A percentile compares a stretch with the other conserved stretches of the same genome.
phyloP scores from a whole-genome alignment of 441 rosid genomes.

The Populus hybrid region DNA sequence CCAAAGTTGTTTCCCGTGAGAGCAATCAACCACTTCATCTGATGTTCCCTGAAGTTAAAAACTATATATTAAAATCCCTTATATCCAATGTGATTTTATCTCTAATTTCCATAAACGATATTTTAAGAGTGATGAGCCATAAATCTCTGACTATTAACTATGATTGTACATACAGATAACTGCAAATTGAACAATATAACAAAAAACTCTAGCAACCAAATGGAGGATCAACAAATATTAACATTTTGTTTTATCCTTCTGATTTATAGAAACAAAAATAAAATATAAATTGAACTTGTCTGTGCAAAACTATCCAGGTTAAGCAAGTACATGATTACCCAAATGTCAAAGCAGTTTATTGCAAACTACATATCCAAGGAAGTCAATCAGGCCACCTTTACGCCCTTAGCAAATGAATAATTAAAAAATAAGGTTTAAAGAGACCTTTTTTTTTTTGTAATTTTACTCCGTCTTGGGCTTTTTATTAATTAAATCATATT shows the following conservation, averaged over 20 bases:
- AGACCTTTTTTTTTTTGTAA: background rate
- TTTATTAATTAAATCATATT: background rate
- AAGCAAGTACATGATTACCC: background rate
- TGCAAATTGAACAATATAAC: background rate
- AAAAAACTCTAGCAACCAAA: background rate
- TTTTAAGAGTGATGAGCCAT: background rate
- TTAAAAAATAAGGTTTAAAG: background rate
- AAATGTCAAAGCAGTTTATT: background rate
- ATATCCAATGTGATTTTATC: background rate
- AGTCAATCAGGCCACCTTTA: background rate
- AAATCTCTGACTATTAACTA: background rate
- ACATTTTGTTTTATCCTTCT: background rate
- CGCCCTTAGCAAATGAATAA: background rate
- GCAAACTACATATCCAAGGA: background rate
- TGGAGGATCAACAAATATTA: background rate
- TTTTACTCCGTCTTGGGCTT: background rate
- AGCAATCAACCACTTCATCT: slow-evolving; percentile 88
- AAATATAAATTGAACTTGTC: background rate
- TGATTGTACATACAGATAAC: background rate
- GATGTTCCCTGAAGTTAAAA: slow-evolving; percentile 63
- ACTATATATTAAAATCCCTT: background rate
- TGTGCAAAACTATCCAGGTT: background rate
- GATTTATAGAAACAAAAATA: background rate
- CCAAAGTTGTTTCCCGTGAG: slow-evolving; percentile 83
- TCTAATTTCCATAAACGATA: slow-evolving; percentile 5